Percentiles rank a stretch among this genome's conserved stretches.
Conservation (phyloP, 768 basidiomycete species). For the Boletus rubroflammeus region DNA sequence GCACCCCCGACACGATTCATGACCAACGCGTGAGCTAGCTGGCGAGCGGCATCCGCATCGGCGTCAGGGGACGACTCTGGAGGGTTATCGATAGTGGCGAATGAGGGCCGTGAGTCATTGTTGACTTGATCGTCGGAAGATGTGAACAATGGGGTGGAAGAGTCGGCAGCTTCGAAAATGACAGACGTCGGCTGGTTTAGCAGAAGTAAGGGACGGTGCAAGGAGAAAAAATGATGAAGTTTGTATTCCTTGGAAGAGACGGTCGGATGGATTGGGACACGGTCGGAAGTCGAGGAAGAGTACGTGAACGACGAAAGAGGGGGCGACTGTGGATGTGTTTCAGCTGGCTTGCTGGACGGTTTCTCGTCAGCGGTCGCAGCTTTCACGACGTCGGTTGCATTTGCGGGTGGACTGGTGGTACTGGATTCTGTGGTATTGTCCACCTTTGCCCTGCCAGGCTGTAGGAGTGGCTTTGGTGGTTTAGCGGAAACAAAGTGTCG, state of each 20-base stretch:
- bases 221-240: slow-evolving; percentile 80
- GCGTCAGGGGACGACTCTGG: slow-evolving; percentile 58
- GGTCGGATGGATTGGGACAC: slow-evolving; percentile 45
- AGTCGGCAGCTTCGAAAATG: slow-evolving; percentile 42
- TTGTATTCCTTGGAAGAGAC: slow-evolving; percentile 68
- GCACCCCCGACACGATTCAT: slow-evolving; percentile 60
- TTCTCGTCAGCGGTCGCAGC: slow-evolving; percentile 27
- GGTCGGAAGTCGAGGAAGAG: slow-evolving; percentile 5
- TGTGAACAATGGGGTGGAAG: slow-evolving; percentile 17
- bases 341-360: slow-evolving; percentile 22
- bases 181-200: slow-evolving; percentile 58
- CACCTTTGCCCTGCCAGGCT: slow-evolving; percentile 36
- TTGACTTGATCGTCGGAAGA: slow-evolving; percentile 22
- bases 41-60: slow-evolving; percentile 76
- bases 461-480: slow-evolving; percentile 47
- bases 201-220: slow-evolving; percentile 75
- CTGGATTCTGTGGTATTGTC: slow-evolving; percentile 37
- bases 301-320: slow-evolving; percentile 15
- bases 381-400: slow-evolving; percentile 12
- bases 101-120: slow-evolving; percentile 24
- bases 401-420: slow-evolving; percentile 12
- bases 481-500: slow-evolving; percentile 76
- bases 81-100: slow-evolving; percentile 38
- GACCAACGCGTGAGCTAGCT: slow-evolving; percentile 71
- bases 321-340: slow-evolving; percentile 19